Percentiles rank a stretch among this genome's conserved stretches.
phyloP scores from a whole-genome alignment of 164 flowering plant species.

The Dillenia suffruticosa region DNA sequence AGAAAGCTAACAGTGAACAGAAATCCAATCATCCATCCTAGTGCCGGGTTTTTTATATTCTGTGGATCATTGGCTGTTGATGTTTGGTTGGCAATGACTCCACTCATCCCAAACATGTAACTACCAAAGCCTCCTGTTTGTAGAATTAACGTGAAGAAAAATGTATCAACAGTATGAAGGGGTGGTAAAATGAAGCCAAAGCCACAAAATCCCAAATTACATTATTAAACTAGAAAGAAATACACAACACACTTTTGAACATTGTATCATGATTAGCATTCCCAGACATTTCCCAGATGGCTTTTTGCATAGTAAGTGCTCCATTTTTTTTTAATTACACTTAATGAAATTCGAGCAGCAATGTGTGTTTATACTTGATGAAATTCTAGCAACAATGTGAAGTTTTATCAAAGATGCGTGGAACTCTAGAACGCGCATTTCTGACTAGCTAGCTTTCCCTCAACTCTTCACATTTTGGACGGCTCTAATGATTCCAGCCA shows the following conservation, averaged over 20 bases:
- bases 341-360: too few species aligned
- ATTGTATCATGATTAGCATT: too few species aligned
- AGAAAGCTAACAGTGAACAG: conserved; percentile 54
- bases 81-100: conserved; percentile 24
- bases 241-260: background rate
- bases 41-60: conserved; percentile 28
- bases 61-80: conserved; percentile 9
- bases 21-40: conserved; percentile 57
- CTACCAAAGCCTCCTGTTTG: conserved; percentile 53
- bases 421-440: too few species aligned
- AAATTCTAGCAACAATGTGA: too few species aligned
- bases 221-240: background rate
- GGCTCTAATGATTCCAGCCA: too few species aligned
- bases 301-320: too few species aligned
- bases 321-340: too few species aligned
- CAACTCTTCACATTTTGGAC: too few species aligned
- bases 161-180: background rate
- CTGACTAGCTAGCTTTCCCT: too few species aligned
- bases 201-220: background rate
- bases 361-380: too few species aligned
- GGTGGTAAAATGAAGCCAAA: background rate
- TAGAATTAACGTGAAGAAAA: background rate
- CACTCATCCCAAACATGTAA: conserved; percentile 53
- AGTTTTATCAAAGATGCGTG: too few species aligned
- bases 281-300: too few species aligned